A percentile compares a stretch with the other conserved stretches of the same genome.
Conservation (phyloP, 2,329 filamentous ascomycete genomes). For the Blumeria hordei region DNA sequence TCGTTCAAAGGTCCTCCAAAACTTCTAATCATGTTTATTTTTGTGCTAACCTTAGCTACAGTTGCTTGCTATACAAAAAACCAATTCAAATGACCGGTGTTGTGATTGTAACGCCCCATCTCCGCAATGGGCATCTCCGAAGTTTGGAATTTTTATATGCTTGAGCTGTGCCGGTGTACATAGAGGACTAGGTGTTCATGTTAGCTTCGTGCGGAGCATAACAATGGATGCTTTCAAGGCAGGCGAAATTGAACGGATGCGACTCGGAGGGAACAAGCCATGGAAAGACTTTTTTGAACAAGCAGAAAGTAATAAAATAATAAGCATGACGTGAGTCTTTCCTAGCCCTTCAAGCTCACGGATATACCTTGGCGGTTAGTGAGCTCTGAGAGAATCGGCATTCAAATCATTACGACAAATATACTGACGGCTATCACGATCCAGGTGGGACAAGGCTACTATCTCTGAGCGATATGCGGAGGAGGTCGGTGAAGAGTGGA, state of each 20-base stretch:
- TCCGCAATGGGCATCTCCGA: slow-evolving; percentile 93
- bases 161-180: slow-evolving; percentile 87
- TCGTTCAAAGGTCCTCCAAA: slow-evolving; percentile 49
- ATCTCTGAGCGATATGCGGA: slow-evolving; percentile 80
- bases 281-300: slow-evolving; percentile 75
- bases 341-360: not conserved
- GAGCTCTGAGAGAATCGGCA: not conserved
- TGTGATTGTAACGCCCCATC: slow-evolving; percentile 90
- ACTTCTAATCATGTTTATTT: not conserved
- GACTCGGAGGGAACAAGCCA: slow-evolving; percentile 65
- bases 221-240: slow-evolving; percentile 98
- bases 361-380: not conserved
- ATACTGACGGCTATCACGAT: not conserved
- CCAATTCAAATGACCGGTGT: slow-evolving; percentile 68
- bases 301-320: slow-evolving; percentile 39
- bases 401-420: not conserved
- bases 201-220: slow-evolving; percentile 91
- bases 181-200: slow-evolving; percentile 85
- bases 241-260: slow-evolving; percentile 81
- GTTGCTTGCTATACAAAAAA: slow-evolving; percentile 80
- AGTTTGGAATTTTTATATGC: slow-evolving; percentile 98
- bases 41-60: slow-evolving; percentile 17
- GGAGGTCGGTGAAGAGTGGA: slow-evolving; percentile 84
- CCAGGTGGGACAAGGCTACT: slow-evolving; percentile 50
- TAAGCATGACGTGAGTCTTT: slow-evolving; percentile 23